A percentile compares a stretch with the other conserved stretches of the same genome.
Evolutionary conservation across 2,329 filamentous ascomycete species (phyloP).

Genomic region (Fusarium hostae): DNA sequence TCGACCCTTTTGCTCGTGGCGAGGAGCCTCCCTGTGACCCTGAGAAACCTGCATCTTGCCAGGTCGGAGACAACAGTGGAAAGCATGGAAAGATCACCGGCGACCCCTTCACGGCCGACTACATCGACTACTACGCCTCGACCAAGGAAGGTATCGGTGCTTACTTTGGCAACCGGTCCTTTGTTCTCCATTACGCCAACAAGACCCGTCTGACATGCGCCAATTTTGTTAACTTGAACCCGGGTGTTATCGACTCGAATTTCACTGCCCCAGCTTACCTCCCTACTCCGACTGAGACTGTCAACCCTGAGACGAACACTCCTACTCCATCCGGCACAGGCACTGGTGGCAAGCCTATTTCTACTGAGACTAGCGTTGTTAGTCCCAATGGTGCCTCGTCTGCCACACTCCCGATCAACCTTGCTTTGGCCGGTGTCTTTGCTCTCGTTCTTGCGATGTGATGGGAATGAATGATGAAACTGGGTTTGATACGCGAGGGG

Average conservation of each 20-base stretch:
- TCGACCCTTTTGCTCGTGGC: slow-evolving; percentile 76
- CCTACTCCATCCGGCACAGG: slow-evolving; percentile 22
- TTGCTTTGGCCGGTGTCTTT: slow-evolving; percentile 27
- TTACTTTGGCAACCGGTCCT: slow-evolving; percentile 73
- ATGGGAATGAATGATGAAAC: neutral
- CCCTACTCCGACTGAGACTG: slow-evolving; percentile 36
- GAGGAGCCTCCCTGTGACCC: slow-evolving; percentile 71
- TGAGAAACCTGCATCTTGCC: slow-evolving; percentile 69
- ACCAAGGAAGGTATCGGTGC: slow-evolving; percentile 60
- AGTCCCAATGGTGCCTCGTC: slow-evolving; percentile 32
- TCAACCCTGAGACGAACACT: slow-evolving; percentile 23
- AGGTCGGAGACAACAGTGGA: slow-evolving; percentile 80
- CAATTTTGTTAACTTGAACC: slow-evolving; percentile 60
- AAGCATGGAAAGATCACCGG: slow-evolving; percentile 73
- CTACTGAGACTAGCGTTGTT: slow-evolving; percentile 16
- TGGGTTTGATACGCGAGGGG: neutral
- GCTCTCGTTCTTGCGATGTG: slow-evolving; percentile 26
- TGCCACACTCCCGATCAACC: slow-evolving; percentile 17
- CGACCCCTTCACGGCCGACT: slow-evolving; percentile 61
- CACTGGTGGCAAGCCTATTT: slow-evolving; percentile 10
- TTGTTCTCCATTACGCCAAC: slow-evolving; percentile 73
- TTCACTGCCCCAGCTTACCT: slow-evolving; percentile 33
- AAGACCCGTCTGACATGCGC: slow-evolving; percentile 73
- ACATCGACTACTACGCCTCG: slow-evolving; percentile 68
- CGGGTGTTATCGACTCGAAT: slow-evolving; percentile 22